Conservation (phyloP, 108 stramenopile species). For the Fistulifera solaris region DNA sequence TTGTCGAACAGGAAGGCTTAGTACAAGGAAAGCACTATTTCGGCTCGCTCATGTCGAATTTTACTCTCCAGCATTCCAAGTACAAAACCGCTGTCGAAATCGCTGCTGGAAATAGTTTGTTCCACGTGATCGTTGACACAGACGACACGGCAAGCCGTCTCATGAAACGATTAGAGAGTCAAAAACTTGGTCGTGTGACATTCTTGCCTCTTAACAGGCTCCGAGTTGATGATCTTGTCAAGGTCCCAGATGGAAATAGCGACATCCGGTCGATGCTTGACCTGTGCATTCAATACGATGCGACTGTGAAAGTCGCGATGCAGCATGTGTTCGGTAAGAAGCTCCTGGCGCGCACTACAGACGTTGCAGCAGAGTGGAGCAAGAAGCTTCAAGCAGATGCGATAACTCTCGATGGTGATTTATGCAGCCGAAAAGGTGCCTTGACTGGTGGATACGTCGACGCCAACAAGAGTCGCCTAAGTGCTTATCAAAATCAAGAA, state of each 20-base stretch:
- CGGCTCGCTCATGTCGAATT: conserved; percentile 91
- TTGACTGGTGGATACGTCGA: conserved; percentile 89
- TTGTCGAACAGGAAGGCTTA: conserved; percentile 71
- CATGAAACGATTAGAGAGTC: conserved; percentile 80
- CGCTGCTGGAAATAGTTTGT: conserved; percentile 89
- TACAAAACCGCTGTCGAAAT: conserved; percentile 91
- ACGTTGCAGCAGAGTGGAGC: conserved; percentile 69
- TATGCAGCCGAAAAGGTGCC: conserved; percentile 86
- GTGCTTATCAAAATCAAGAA: conserved; percentile 41
- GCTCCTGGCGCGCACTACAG: conserved; percentile 75
- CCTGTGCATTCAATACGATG: conserved; percentile 71
- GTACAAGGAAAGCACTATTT: conserved; percentile 64
- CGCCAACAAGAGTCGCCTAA: conserved; percentile 51
- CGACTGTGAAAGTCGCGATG: conserved; percentile 81
- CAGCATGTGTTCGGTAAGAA: conserved; percentile 89
- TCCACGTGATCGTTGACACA: conserved; percentile 96
- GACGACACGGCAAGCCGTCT: conserved; percentile 91
- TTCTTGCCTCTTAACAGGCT: conserved; percentile 96
- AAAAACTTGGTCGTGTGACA: conserved; percentile 89
- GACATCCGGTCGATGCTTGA: conserved; percentile 34
- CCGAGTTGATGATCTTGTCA: conserved; percentile 27
- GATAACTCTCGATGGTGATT: conserved; percentile 96
- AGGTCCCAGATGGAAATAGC: conserved; percentile 16
- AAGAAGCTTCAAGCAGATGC: conserved; percentile 77
- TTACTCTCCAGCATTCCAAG: conserved; percentile 63